Conservation (phyloP, 208 protist species). For the Acanthamoeba royreba region DNA sequence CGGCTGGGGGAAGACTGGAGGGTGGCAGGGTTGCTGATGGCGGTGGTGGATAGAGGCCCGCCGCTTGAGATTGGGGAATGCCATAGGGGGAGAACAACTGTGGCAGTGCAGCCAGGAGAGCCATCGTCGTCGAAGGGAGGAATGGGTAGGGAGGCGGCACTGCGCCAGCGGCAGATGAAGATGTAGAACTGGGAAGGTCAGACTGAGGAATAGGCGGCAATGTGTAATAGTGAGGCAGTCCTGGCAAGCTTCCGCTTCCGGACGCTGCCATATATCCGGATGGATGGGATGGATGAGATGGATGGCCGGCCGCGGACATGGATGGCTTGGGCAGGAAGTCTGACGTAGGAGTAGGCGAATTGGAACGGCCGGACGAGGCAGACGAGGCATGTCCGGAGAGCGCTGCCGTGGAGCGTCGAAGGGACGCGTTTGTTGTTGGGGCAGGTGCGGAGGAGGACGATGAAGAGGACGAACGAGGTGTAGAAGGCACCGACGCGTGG, state of each 20-base stretch:
- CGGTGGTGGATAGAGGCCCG: not conserved
- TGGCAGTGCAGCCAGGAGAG: not conserved
- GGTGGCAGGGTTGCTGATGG: not conserved
- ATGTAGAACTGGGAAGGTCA: not conserved
- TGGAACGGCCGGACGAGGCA: not conserved
- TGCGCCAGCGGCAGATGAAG: not conserved
- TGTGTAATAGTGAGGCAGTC: not conserved
- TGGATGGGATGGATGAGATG: not conserved
- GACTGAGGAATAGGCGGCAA: not conserved
- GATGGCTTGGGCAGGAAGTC: not conserved
- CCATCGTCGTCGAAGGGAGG: not conserved
- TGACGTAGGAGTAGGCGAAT: not conserved
- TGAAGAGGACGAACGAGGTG: not conserved
- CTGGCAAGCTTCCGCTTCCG: not conserved
- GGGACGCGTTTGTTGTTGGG: not conserved
- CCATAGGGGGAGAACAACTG: not conserved
- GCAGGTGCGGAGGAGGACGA: not conserved
- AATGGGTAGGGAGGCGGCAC: not conserved
- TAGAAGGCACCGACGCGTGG: not conserved
- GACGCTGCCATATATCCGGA: not conserved
- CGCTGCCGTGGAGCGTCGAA: not conserved
- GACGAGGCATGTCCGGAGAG: not conserved
- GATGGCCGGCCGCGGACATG: not conserved
- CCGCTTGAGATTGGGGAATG: not conserved
- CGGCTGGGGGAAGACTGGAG: not conserved